Conservation (phyloP, 495 filamentous ascomycete genomes). For the Cudoniella acicularis region DNA sequence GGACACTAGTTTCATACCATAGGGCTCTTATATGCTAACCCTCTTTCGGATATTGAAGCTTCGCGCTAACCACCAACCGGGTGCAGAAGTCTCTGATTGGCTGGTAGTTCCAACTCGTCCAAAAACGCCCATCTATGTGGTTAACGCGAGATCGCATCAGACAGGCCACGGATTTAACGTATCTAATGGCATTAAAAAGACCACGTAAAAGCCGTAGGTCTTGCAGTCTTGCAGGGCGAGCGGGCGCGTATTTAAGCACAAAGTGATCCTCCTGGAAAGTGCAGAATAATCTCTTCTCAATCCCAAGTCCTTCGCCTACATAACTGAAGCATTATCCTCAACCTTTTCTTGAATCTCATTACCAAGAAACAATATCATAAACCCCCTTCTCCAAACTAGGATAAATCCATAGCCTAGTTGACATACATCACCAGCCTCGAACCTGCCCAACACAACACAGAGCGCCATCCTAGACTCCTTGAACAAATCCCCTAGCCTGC, state of each 20-base stretch:
- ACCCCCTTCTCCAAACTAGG: conserved; percentile 6
- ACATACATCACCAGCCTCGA: neutral
- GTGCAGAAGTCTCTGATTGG: conserved; percentile 9
- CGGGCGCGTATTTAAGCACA: conserved; percentile 8
- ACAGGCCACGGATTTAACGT: neutral
- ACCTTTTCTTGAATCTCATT: conserved; percentile 2
- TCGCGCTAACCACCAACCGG: conserved; percentile 1
- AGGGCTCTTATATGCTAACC: conserved; percentile 6
- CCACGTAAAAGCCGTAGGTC: conserved; percentile 1
- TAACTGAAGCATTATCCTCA: conserved; percentile 7
- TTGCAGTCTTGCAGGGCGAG: conserved; percentile 4
- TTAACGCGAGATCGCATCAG: conserved; percentile 5
- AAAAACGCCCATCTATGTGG: neutral
- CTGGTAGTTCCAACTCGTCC: conserved; percentile 1
- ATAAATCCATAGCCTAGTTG: neutral
- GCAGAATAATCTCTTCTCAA: conserved; percentile 6
- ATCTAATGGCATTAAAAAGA: conserved; percentile 8
- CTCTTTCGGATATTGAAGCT: conserved; percentile 1
- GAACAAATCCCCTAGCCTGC: neutral
- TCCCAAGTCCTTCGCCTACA: conserved; percentile 6
- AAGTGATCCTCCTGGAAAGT: conserved; percentile 3
- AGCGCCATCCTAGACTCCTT: conserved; percentile 1
- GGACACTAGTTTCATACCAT: neutral
- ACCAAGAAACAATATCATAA: conserved; percentile 5
- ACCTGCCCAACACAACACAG: neutral